These are phyloP conservation scores for Lactarius pseudohatsudake DNA, from an alignment of 768 basidiomycete species.

Conservation along the genomic window DNA sequence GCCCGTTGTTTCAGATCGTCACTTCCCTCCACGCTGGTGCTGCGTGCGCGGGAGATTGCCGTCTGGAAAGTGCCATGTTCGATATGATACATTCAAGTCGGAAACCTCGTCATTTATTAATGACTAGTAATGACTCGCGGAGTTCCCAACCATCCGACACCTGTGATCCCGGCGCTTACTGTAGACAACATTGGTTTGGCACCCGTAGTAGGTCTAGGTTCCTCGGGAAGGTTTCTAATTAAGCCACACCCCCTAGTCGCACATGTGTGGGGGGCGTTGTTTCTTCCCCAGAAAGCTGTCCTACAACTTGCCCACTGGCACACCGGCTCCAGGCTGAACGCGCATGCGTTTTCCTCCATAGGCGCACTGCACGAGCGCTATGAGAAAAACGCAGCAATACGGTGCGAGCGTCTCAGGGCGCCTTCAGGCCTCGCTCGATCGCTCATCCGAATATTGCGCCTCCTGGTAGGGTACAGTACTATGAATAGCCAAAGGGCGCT, in stretches of 20 bases:
- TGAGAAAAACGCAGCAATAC: background rate
- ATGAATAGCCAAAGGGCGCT: background rate
- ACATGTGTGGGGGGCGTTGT: background rate
- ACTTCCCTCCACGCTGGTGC: background rate
- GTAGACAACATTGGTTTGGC: background rate
- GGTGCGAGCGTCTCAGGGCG: background rate
- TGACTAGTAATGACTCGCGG: background rate
- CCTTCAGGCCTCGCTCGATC: background rate
- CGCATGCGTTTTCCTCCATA: background rate
- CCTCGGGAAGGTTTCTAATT: background rate
- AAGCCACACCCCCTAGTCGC: background rate
- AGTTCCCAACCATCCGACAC: background rate
- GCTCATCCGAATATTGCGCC: background rate
- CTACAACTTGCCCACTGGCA: background rate
- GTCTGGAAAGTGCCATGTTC: background rate
- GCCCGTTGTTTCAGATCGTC: background rate
- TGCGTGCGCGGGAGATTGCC: background rate
- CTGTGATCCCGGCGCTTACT: background rate
- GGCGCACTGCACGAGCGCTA: background rate
- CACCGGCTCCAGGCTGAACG: background rate
- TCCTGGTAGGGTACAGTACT: background rate
- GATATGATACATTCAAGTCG: background rate
- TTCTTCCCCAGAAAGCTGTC: background rate
- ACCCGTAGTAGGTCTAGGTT: background rate
- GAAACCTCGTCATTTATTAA: background rate